These are phyloP conservation scores for Neolentinus lepideus DNA, from an alignment of 1,284 basidiomycete genomes.

Conservation along the genomic window DNA sequence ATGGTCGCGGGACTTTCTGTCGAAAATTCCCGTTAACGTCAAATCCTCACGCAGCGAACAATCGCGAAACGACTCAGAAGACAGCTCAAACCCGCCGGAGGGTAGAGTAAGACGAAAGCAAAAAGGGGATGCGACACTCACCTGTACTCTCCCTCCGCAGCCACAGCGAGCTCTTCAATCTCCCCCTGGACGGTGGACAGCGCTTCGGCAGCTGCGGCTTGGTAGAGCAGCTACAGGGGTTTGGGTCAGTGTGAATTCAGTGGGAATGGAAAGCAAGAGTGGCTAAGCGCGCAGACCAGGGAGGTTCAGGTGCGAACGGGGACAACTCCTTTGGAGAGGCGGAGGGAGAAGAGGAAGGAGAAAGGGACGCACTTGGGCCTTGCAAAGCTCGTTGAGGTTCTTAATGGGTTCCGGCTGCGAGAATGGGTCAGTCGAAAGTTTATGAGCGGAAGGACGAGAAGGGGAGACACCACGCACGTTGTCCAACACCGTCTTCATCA, in stretches of 20 bases:
- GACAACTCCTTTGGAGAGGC: not conserved
- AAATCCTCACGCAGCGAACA: too few relatives aligned
- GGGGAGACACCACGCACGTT: constrained; percentile 53
- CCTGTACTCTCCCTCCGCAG: constrained; percentile 91
- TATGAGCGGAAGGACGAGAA: not conserved
- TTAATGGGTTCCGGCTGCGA: constrained; percentile 88
- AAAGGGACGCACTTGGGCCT: constrained; percentile 56
- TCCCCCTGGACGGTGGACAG: constrained; percentile 80
- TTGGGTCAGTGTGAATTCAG: not conserved
- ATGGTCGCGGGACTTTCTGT: constrained; percentile 78
- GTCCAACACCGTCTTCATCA: constrained; percentile 97
- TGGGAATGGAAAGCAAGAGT: too few relatives aligned
- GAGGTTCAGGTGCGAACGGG: too few relatives aligned
- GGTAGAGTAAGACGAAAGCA: not conserved
- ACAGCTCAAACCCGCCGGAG: too few relatives aligned
- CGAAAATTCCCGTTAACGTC: constrained; percentile 9
- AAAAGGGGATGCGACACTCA: constrained; percentile 21
- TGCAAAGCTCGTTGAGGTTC: constrained; percentile 87
- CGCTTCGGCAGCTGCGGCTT: constrained; percentile 80
- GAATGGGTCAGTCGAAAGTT: not conserved
- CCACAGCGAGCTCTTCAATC: constrained; percentile 84
- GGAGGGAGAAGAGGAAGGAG: not conserved
- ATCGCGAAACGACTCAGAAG: too few relatives aligned
- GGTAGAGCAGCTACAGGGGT: constrained; percentile 80
- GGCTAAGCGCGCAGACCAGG: too few relatives aligned